These are phyloP conservation scores for Auricularia sp. DNA, from an alignment of 768 basidiomycete species.

Conservation along the genomic window DNA sequence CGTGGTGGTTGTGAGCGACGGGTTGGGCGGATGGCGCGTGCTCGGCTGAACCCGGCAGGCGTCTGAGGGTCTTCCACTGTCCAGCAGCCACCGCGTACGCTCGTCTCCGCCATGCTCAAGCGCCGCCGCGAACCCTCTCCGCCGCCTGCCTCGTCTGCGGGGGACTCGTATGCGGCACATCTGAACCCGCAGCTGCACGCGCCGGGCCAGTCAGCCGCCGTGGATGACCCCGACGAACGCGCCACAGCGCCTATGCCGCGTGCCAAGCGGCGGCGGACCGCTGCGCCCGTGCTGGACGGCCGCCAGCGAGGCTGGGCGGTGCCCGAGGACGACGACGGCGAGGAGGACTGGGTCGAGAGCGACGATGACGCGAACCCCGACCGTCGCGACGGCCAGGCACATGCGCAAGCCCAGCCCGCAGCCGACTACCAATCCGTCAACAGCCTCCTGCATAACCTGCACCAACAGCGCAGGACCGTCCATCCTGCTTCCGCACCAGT, in stretches of 20 bases:
- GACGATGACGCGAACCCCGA: constrained; percentile 23
- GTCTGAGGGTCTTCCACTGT: neutral
- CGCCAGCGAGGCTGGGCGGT: constrained; percentile 36
- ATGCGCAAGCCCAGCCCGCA: constrained; percentile 12
- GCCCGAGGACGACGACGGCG: constrained; percentile 20
- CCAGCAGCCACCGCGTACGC: neutral
- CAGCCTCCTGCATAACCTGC: constrained; percentile 57
- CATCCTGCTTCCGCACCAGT: neutral
- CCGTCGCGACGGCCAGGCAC: neutral
- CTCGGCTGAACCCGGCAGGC: neutral
- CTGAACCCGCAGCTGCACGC: neutral
- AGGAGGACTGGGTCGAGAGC: constrained; percentile 19
- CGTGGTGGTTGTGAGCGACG: constrained; percentile 2
- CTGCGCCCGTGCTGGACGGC: constrained; percentile 47
- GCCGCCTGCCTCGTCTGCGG: neutral
- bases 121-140: neutral
- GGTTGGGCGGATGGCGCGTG: neutral
- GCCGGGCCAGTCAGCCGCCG: neutral
- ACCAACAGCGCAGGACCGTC: constrained; percentile 42
- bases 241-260: constrained; percentile 15
- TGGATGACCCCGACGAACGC: constrained; percentile 1
- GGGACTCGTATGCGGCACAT: neutral
- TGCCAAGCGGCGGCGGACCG: constrained; percentile 45
- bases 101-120: neutral
- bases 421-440: constrained; percentile 53